A percentile compares a stretch with the other conserved stretches of the same genome.
These are phyloP conservation scores for Exophiala bonariae DNA, from an alignment of 2,329 filamentous ascomycete genomes.

Conservation along the genomic window DNA sequence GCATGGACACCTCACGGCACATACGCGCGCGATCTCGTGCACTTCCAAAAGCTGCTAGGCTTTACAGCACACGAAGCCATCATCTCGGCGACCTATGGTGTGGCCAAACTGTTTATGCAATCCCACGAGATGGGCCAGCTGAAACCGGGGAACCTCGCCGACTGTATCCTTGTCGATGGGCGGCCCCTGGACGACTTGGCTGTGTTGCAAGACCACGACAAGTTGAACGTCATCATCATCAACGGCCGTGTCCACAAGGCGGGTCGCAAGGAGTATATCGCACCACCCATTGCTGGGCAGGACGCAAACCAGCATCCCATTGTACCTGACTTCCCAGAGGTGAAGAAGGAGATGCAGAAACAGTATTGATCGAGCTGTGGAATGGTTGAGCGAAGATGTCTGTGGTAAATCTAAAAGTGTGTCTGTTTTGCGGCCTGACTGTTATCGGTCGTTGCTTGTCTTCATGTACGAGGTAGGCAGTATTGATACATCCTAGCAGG, in stretches of 20 bases:
- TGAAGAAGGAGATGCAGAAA: neutral
- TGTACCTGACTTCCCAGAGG: slow-evolving; percentile 14
- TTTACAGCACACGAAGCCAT: slow-evolving; percentile 48
- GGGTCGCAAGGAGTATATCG: slow-evolving; percentile 21
- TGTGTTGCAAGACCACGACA: slow-evolving; percentile 45
- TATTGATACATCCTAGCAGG: too few species aligned
- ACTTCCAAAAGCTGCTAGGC: slow-evolving; percentile 47
- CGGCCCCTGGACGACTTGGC: slow-evolving; percentile 45
- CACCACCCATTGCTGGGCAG: slow-evolving; percentile 8
- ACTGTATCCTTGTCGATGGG: slow-evolving; percentile 49
- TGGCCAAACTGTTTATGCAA: slow-evolving; percentile 45
- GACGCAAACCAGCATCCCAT: slow-evolving; percentile 13
- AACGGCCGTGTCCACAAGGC: slow-evolving; percentile 50
- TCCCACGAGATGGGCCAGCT: slow-evolving; percentile 44
- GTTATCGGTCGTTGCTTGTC: too few species aligned
- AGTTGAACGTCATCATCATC: slow-evolving; percentile 48
- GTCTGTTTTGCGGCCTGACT: too few species aligned
- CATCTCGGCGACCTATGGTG: slow-evolving; percentile 43
- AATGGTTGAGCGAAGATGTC: neutral
- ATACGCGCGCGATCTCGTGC: slow-evolving; percentile 48
- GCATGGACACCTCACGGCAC: slow-evolving; percentile 52
- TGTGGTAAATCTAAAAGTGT: too few species aligned
- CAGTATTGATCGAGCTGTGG: neutral
- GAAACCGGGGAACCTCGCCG: slow-evolving; percentile 43
- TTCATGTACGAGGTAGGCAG: too few species aligned